Evolutionary conservation across 805 yeast species (phyloP), one percentile per base, ranked within the genome.

Genomic region (Cyberlindnera sargentensis): DNA sequence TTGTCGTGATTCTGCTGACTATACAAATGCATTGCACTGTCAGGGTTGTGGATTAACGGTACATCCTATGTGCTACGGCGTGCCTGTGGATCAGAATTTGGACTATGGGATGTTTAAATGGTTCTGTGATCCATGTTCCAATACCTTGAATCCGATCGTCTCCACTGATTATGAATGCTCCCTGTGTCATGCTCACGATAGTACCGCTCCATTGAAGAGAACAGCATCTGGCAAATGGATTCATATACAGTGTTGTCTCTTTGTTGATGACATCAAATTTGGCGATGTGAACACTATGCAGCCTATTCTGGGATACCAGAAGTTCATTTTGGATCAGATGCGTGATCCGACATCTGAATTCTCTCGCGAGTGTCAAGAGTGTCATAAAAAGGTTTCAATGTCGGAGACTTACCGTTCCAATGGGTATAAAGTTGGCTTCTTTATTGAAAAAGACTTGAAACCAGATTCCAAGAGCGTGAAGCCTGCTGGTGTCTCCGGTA

Each of bases 121-220:
- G 96, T 64, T 71, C 26, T 89, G 96, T 64, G 95, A 87, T 52
- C 70, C 80, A 1, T 89, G 96, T 57, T 69, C 79, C 4, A 86
- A 87, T 56, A 83, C 80, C 39, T 58, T 78, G 41, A 75, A 76
- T 47, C 91, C 93, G 0, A 49, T 72, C 3, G 66, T 70, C 32
- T 70, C 80, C 3, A 73, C 81, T 0, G 65, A 72, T 23, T 82
- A 84, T 55, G 62, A 72, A 2, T 88, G 96, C 59, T 63, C 68
- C 11, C 56, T 88, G n/a, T 89, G 96, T 60, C 43, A 31, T 34
- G 31, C 31, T 4, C 61, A 67, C 36, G 71, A 68, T 38, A 71
- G 77, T 0, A 68, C 73, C 36, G 84, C 77, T 38, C 85, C 80
- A 29, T 59, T 87, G 52, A 84, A 84, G 54, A 70, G 87, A n/a